Base-by-base conservation (phyloP, 2,329 filamentous ascomycete genomes). In the Xylaria sp. region DNA sequence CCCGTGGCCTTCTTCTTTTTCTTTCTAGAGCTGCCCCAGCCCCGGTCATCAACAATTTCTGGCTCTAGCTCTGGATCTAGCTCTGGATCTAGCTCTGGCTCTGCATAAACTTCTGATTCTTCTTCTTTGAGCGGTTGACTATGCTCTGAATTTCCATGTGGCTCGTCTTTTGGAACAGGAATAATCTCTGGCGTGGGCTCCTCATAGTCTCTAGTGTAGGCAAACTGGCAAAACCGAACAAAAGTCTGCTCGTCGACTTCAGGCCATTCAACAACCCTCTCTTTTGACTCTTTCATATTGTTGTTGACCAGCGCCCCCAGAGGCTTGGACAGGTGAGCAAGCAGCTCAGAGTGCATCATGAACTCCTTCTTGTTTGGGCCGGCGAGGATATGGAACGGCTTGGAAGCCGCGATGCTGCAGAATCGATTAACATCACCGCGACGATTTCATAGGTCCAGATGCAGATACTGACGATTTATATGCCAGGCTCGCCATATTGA, bases 211-310 rank as follows among this genome's bases (percentile, higher is more conserved):
- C 77, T 75, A 0, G 74, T 78, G 53, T 80, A 81, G 11, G 76
- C 76, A 68, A 75, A 80, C 56, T 80, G 73, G 56, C 71, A 74
- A 59, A 81, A 79, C 1, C 72, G 73, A 22, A 75, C 67, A 54
- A 81, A 80, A 1, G 77, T 79, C 41, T 75, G 72, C 11, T 76
- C 76, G 54, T 79, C 75, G 44, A 77, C 71, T 4, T 79, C 74
- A 46, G 77, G 74, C 52, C 77, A 59, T 17, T 75, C 68, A 11
- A 72, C 75, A 26, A 74, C 71, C 9, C 71, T 68, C 39, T 74
- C 71, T 37, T 68, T 70, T 2, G 76, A 75, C 57, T 79, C 76
- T 37, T 72, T 70, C 46, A 76, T 77, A 20, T 73, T 66, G 39
- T 75, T 74, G 60, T 75, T 76, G 64, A 80, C 72, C 16, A 80